These are phyloP conservation scores for Hemisphaericaspora lyxosophila DNA, from an alignment of 1,139 yeast species.

Conservation along the genomic window DNA sequence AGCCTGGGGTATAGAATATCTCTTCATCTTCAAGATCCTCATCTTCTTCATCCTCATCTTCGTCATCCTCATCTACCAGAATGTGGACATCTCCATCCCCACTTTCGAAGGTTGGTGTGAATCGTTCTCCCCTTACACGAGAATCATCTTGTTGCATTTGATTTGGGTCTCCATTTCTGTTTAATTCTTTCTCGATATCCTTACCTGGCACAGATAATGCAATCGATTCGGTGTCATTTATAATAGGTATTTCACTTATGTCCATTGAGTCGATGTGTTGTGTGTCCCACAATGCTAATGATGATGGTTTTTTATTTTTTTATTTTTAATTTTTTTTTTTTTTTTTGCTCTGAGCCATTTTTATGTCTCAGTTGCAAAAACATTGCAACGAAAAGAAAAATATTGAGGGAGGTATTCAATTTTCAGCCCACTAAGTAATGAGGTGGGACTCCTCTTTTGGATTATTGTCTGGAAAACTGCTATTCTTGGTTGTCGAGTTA, in stretches of 20 bases:
- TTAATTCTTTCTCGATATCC: constrained; percentile 52
- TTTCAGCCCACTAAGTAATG: too few relatives aligned
- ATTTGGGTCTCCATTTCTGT: constrained; percentile 58
- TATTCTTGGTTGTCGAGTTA: too few relatives aligned
- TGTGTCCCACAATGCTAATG: too few relatives aligned
- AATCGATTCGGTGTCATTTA: constrained; percentile 21
- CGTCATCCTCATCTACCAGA: constrained; percentile 21
- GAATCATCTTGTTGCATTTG: constrained; percentile 60
- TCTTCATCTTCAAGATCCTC: constrained; percentile 71
- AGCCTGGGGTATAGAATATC: constrained; percentile 75
- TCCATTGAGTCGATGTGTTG: constrained; percentile 19
- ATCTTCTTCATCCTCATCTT: constrained; percentile 30
- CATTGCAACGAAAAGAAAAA: too few relatives aligned
- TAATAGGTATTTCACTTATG: constrained; percentile 22
- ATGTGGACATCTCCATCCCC: constrained; percentile 10
- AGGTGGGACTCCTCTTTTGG: too few relatives aligned
- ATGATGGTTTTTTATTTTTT: too few relatives aligned
- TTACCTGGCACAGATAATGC: constrained; percentile 63
- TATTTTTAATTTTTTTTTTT: too few relatives aligned
- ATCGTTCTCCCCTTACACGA: constrained; percentile 59
- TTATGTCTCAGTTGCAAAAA: too few relatives aligned
- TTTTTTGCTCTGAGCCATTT: too few relatives aligned
- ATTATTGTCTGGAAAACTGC: too few relatives aligned
- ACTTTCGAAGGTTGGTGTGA: constrained; percentile 29
- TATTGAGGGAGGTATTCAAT: too few relatives aligned